Evolutionary conservation across 1,284 basidiomycete species (phyloP), one percentile per base, ranked within the genome.

Genomic region (Entoloma clypeatum): DNA sequence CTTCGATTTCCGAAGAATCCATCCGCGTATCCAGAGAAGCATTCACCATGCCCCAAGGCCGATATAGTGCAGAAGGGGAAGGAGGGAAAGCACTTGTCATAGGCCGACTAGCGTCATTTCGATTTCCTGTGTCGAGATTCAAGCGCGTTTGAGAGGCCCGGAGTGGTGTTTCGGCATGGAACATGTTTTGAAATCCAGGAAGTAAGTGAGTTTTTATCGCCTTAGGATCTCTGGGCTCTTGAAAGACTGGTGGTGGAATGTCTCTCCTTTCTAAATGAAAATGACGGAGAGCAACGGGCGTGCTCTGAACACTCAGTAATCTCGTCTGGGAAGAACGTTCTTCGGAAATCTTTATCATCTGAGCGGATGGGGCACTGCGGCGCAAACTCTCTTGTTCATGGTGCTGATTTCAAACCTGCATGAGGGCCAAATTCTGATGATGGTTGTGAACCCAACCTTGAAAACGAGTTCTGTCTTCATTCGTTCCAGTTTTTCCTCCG

Each of bases 401-500:
- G 72, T 83, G 81, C 81, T 86, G 36, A 27, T 38, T 36, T 39
- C 42, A 33, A 39, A 45, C 44, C 13, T 39, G 33, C 10, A 25
- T 42, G 32, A 22, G 11, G 26, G 39, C 42, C 24, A 32, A 30
- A 7, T 7, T 34, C 22, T 38, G 26, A 22, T 14, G 44, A 22
- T 7, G 28, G 10, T 2, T 21, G 28, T n/a, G 19, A 16, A n/a
- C 28, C 33, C 11, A 63, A 82, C 83, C 63, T 77, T 83, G 66
- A 89, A 87, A 8, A 71, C 65, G 33, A 77, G 73, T 46, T 85
- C 77, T 0, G 85, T 85, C 53, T 74, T 79, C 42, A 86, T 53
- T 19, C 81, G 73, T 54, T 87, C 86, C 44, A 81, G 68, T 53
- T 87, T 83, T 45, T 74, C 75, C 47, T 77, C 75, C 63, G 77